Percentiles rank a stretch among this genome's conserved stretches.
Conservation (phyloP, 345 rosid species). For the Brassica napus region DNA sequence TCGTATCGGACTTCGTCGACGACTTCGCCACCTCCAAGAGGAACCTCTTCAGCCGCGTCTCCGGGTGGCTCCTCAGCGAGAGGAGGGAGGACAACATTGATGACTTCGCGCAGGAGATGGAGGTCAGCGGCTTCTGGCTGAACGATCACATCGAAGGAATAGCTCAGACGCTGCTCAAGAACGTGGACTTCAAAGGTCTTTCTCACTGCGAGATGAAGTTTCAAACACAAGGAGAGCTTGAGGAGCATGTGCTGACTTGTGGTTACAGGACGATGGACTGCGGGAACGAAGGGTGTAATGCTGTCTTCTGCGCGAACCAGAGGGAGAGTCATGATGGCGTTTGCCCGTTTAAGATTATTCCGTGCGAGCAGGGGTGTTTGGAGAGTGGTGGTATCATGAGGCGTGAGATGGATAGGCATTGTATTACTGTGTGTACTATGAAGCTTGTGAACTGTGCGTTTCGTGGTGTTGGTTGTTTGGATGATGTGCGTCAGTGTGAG, state of each 20-base stretch:
- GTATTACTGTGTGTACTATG: conserved; percentile 86
- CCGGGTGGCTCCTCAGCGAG: conserved; percentile 85
- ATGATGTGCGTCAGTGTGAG: conserved; percentile 53
- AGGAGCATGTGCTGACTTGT: conserved; percentile 49
- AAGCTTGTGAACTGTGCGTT: conserved; percentile 85
- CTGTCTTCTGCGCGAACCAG: conserved; percentile 54
- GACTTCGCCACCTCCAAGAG: conserved; percentile 72
- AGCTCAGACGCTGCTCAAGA: conserved; percentile 61
- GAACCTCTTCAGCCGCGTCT: conserved; percentile 74
- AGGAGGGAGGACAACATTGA: conserved; percentile 85
- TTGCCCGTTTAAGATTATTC: conserved; percentile 85
- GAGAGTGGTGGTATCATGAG: conserved; percentile 55
- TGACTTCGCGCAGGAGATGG: conserved; percentile 88
- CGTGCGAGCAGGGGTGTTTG: conserved; percentile 78
- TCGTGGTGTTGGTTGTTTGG: conserved; percentile 69
- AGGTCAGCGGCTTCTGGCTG: conserved; percentile 75
- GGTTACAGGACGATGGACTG: conserved; percentile 68
- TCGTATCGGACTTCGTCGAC: conserved; percentile 63
- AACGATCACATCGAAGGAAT: conserved; percentile 58
- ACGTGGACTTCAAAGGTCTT: conserved; percentile 67
- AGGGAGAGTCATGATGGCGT: conserved; percentile 62
- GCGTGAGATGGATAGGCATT: conserved; percentile 86
- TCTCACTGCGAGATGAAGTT: conserved; percentile 74
- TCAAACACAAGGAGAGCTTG: conserved; percentile 52
- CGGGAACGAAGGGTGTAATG: conserved; percentile 64